phyloP scores from a whole-genome alignment of 2,329 filamentous ascomycete species.

The Calonectria pteridis region DNA sequence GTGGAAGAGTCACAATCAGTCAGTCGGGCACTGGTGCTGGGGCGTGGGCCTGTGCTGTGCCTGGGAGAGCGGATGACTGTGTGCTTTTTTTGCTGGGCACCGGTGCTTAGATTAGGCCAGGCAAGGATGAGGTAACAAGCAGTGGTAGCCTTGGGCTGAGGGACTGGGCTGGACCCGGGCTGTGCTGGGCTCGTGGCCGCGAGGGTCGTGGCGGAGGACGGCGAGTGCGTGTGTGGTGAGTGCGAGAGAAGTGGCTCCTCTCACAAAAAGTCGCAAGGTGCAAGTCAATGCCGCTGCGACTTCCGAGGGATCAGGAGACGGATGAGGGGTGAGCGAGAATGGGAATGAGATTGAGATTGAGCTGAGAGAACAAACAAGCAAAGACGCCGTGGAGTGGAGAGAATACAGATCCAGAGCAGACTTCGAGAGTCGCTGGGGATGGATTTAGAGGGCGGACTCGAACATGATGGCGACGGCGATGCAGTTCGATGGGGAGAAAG shows the following conservation, averaged over 20 bases:
- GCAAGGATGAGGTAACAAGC: conserved; percentile 10
- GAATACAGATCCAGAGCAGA: conserved; percentile 61
- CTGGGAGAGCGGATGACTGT: conserved; percentile 25
- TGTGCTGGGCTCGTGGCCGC: conserved; percentile 35
- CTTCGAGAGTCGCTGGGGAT: conserved; percentile 66
- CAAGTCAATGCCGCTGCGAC: conserved; percentile 65
- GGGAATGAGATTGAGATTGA: conserved; percentile 41
- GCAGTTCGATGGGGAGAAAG: conserved; percentile 62
- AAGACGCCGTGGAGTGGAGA: conserved; percentile 55
- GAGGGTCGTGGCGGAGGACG: conserved; percentile 11
- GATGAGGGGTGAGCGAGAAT: conserved; percentile 29
- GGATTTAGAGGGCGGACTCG: conserved; percentile 64
- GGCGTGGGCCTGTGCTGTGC: conserved; percentile 17
- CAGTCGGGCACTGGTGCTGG: conserved; percentile 29
- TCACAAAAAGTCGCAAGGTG: conserved; percentile 56
- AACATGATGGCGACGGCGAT: conserved; percentile 65
- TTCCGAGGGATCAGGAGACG: conserved; percentile 34
- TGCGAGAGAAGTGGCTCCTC: conserved; percentile 16
- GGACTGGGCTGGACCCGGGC: conserved; percentile 36
- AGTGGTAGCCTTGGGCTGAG: conserved; percentile 34
- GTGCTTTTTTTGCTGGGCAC: conserved; percentile 14
- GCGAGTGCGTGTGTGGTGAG: conserved; percentile 31
- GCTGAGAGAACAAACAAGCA: conserved; percentile 35
- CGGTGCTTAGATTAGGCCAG: conserved; percentile 10
- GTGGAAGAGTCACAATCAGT: conserved; percentile 41